Evolutionary conservation across 2,329 filamentous ascomycete genomes (phyloP), one percentile per base, ranked within the genome.

Genomic region (Aplosporella prunicola): DNA sequence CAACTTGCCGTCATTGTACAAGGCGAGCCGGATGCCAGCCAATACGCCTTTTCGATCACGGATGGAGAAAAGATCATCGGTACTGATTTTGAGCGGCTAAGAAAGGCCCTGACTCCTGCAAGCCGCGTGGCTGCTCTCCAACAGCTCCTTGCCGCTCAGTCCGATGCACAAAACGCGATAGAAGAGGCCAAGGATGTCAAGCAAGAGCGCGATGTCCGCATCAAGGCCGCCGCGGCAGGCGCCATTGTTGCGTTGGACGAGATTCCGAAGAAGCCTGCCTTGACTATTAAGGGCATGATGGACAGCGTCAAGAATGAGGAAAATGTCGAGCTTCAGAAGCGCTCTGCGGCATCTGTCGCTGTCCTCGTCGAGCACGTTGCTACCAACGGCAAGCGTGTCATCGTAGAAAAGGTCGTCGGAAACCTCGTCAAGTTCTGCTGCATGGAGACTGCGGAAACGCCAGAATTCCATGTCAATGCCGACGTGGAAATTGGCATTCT

Each of bases 401-500:
- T 93, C 9, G 88, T 91, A 11, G 88, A 95, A 58, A 98, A 98
- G 64, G 83, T 98, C 10, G 88, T 96, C 18, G 80, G 84, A 31
- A 98, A 98, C 53, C 63, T 98, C 35, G 85, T 93, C 63, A 96
- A 95, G 55, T 98, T 95, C 61, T 94, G 87, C 45, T 98, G 91
- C 53, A 86, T 95, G 52, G 91, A 98, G 56, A 93, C 93, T 1
- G 89, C 91, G 0, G 93, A 98, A 59, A 98, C 93, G 0, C 91
- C 91, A 0, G 91, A 96, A 52, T 96, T 96, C 56, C 77, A 80
- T 4, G 80, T 83, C 18, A 91, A 96, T 51, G 82, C 82, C 2
- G 59, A 69, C 28, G 80, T 93, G 52, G 82, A 80, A 30, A 78
- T 79, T 45, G 80, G 81, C 10, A 91, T 98, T 39, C 64, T 98